Conservation (phyloP, 164 flowering plant species). For the Magnolia changhungtana region DNA sequence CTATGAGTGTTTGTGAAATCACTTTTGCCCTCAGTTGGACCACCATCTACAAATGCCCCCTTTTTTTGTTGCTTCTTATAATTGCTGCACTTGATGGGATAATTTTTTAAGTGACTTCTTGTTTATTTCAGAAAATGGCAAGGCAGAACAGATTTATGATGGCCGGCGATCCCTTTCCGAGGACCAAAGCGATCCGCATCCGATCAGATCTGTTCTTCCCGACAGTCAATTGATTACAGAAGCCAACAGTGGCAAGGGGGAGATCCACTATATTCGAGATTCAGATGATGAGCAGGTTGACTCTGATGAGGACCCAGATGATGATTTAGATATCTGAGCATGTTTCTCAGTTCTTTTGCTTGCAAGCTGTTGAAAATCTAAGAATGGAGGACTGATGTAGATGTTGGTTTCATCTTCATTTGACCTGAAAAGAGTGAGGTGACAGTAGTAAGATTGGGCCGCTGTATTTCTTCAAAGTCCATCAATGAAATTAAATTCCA, state of each 20-base stretch:
- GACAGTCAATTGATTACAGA: conserved; percentile 18
- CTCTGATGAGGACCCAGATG: conserved; percentile 99
- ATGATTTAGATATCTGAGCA: conserved; percentile 83
- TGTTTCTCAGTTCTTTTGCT: not conserved
- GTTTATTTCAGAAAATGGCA: conserved; percentile 54
- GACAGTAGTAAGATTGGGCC: not conserved
- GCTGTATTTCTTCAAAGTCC: not conserved
- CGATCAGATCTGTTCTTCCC: conserved; percentile 5
- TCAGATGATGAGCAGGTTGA: conserved; percentile 92
- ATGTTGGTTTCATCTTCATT: not conserved
- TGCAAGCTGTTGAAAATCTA: not conserved
- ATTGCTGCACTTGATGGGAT: not conserved
- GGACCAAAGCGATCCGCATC: conserved; percentile 29
- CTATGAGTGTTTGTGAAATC: no score
- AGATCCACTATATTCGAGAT: conserved; percentile 89
- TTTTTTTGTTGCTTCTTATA: no score
- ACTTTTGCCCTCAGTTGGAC: no score
- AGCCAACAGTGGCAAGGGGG: conserved; percentile 52
- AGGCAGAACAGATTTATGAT: conserved; percentile 73
- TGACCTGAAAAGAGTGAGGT: not conserved
- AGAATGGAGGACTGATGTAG: not conserved
- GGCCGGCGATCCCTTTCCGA: conserved; percentile 63
- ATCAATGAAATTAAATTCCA: no score
- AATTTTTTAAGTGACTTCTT: no score
- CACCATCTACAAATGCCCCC: no score